Evolutionary conservation across 148 eudicot genomes (phyloP).

Genomic region (Heliamphora exappendiculata): DNA sequence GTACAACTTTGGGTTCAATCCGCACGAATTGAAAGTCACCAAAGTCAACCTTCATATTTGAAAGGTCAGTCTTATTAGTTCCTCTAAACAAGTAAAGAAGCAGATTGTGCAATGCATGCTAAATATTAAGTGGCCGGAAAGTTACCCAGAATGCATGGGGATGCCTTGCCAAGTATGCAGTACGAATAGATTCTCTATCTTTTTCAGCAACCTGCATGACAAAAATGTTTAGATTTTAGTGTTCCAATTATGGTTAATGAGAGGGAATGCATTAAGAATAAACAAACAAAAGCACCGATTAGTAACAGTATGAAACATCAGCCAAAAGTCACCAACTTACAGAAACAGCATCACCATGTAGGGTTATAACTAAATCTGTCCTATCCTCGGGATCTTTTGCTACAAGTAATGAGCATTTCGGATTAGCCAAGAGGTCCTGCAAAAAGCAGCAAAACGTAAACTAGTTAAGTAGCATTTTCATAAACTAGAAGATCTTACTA

Average conservation of each 20-base stretch:
- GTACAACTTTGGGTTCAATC: slow-evolving; percentile 77
- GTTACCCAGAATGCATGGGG: slow-evolving; percentile 93
- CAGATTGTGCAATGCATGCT: background rate
- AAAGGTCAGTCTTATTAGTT: slow-evolving; percentile 11
- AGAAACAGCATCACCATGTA: slow-evolving; percentile 85
- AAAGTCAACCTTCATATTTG: slow-evolving; percentile 73
- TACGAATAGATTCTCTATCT: slow-evolving; percentile 54
- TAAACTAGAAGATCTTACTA: background rate
- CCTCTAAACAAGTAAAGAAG: slow-evolving; percentile 6
- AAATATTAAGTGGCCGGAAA: background rate
- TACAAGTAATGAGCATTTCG: slow-evolving; percentile 82
- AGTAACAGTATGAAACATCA: background rate
- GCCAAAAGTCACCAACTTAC: slow-evolving; percentile 37
- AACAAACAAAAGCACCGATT: background rate
- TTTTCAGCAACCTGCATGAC: slow-evolving; percentile 56
- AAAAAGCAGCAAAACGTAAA: slow-evolving; percentile 13
- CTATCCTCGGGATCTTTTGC: slow-evolving; percentile 95
- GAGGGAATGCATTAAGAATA: background rate
- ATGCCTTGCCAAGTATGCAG: slow-evolving; percentile 77
- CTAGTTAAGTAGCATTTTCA: background rate
- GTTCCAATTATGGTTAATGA: background rate
- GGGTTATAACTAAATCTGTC: slow-evolving; percentile 78
- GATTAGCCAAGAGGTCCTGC: slow-evolving; percentile 81
- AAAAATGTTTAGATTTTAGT: background rate
- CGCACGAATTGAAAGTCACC: slow-evolving; percentile 93